Base-by-base conservation (phyloP, 257 asterid species). In the Rauvolfia tetraphylla region DNA sequence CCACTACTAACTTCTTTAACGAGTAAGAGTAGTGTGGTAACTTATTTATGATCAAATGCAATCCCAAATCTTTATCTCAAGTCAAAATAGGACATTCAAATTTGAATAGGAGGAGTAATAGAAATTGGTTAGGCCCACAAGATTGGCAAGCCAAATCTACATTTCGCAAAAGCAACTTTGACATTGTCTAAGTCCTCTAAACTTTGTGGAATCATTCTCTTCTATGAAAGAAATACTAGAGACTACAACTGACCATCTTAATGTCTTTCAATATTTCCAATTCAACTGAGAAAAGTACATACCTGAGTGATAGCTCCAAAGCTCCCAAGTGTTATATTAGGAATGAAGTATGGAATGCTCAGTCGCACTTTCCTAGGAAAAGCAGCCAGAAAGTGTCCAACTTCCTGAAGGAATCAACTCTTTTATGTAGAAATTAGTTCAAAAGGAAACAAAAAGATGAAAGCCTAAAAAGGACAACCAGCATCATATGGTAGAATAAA, bases 281-380 rank as follows among this genome's bases (percentile, higher is more conserved):
- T 15, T 31, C 13, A 44, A n/a, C 59, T 7, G 48, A 38, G 34
- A n/a, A 75, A 38, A 39, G 54, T 68, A 39, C 63, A 79, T 69
- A 87, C 96, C 98, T 91, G 99, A 79, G 97, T 92, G 81, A 95
- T 91, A 72, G 99, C 98, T 68, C 99, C 99, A 90, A 95, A 95
- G 84, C 94, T 95, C 81, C 99, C 99, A 54, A 95, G 89, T 36
- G 99, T 92, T 79, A 92, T 92, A 79, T 95, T 95, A 48, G 99
- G 99, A 71, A 95, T 95, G 72, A 95, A 89, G 81, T 72, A 95
- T 62, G 99, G 98, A 85, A 92, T 92, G 86, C 99, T 89, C 67
- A 95, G 84, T 81, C 87, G 89, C 87, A 92, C 98, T 71, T 88
- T 89, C 83, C 94, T 87, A 5, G 98, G 98, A 82, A 95, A 88